These are phyloP conservation scores for Rhizopogon roseolus DNA, from an alignment of 768 basidiomycete genomes.

Conservation along the genomic window DNA sequence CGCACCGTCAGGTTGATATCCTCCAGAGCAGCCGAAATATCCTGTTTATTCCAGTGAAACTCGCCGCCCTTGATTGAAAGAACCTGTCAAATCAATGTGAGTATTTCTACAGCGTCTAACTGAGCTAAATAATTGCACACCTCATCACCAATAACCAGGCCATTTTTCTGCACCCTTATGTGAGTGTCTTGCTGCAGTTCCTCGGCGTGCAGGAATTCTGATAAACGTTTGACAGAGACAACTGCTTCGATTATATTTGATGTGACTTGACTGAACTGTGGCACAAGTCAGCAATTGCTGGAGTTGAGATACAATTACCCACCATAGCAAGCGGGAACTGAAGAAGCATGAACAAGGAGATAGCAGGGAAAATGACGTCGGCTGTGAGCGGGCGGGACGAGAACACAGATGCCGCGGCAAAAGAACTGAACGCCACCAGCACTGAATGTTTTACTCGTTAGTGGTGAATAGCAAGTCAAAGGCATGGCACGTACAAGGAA, in stretches of 20 bases:
- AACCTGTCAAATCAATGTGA: constrained; percentile 31
- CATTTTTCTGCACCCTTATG: constrained; percentile 38
- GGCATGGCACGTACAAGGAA: constrained; percentile 39
- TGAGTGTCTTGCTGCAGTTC: constrained; percentile 81
- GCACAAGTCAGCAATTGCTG: constrained; percentile 1
- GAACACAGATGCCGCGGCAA: constrained; percentile 63
- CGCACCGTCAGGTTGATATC: constrained; percentile 68
- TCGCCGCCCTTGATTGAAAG: constrained; percentile 71
- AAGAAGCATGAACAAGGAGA: constrained; percentile 83
- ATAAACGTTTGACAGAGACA: constrained; percentile 78
- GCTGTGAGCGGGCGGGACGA: constrained; percentile 72
- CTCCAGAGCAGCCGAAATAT: constrained; percentile 60
- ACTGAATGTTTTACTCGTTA: constrained; percentile 27
- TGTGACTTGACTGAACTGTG: constrained; percentile 64
- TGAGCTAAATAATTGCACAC: constrained; percentile 25
- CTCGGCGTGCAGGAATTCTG: constrained; percentile 67
- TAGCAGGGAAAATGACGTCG: constrained; percentile 94
- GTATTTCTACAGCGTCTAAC: neutral
- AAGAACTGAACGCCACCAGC: constrained; percentile 78
- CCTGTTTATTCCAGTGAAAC: constrained; percentile 70
- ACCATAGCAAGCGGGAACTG: constrained; percentile 87
- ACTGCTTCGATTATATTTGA: constrained; percentile 82
- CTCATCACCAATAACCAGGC: constrained; percentile 55
- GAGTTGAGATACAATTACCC: constrained; percentile 8
- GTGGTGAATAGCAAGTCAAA: neutral